A percentile compares a stretch with the other conserved stretches of the same genome.
Conservation (phyloP, 2,329 filamentous ascomycete genomes). For the Metarhizium robertsii region DNA sequence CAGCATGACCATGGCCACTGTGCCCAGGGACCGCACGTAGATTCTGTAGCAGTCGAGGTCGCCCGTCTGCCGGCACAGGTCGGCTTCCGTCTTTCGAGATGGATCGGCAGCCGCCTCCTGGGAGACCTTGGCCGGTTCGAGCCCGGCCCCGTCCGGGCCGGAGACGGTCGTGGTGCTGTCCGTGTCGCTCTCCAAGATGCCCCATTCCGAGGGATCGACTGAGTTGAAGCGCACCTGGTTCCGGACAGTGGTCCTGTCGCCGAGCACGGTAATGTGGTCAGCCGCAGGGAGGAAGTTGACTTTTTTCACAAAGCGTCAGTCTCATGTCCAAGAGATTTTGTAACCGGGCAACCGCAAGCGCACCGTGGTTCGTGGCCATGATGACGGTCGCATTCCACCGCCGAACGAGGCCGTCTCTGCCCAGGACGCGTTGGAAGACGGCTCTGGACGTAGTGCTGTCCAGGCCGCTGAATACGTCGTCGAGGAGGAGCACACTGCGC, state of each 20-base stretch:
- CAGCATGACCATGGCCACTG: conserved; percentile 11
- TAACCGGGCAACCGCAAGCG: conserved; percentile 11
- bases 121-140: neutral
- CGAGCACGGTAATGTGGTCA: conserved; percentile 16
- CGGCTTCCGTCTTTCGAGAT: conserved; percentile 9
- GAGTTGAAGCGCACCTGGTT: conserved; percentile 16
- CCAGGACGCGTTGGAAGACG: conserved; percentile 33
- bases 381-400: conserved; percentile 28
- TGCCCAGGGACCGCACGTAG: conserved; percentile 17
- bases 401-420: conserved; percentile 29
- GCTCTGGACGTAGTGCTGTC: conserved; percentile 32
- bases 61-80: conserved; percentile 18
- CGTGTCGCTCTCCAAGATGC: conserved; percentile 6
- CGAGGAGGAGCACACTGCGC: conserved; percentile 30
- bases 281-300: conserved; percentile 16
- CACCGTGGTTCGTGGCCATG: conserved; percentile 27
- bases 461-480: conserved; percentile 36
- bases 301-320: conserved; percentile 2
- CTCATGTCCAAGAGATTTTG: too few relatives aligned
- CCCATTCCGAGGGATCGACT: conserved; percentile 10
- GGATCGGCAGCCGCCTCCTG: neutral
- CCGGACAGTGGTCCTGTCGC: conserved; percentile 10
- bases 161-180: neutral
- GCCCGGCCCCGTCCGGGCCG: neutral
- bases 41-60: conserved; percentile 20